Conservation (phyloP, 140 eudicot genomes). For the Oenanthe javanica region DNA sequence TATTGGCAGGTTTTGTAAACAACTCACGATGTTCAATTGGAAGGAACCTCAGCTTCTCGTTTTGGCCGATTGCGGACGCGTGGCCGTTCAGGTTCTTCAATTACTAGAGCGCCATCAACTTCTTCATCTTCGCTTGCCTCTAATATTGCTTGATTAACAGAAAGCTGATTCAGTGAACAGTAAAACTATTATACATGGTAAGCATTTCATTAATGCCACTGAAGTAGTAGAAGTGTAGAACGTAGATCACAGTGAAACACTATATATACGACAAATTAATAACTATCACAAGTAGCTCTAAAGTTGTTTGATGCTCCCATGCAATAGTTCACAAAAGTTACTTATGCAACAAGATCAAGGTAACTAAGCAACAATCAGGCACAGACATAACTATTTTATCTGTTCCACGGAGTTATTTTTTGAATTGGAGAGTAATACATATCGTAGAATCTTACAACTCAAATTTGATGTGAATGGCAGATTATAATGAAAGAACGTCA, state of each 20-base stretch:
- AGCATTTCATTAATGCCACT: background rate
- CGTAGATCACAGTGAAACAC: too few relatives aligned
- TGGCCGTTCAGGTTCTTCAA: conserved; percentile 40
- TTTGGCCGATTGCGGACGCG: conserved; percentile 81
- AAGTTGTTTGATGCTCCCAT: background rate
- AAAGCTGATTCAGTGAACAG: conserved; percentile 44
- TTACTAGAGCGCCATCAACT: conserved; percentile 10
- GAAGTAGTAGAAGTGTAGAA: background rate
- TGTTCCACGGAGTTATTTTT: background rate
- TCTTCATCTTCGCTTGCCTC: conserved; percentile 46
- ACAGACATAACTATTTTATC: background rate
- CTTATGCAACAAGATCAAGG: too few relatives aligned
- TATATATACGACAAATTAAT: background rate
- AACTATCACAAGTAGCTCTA: background rate
- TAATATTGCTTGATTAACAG: conserved; percentile 56
- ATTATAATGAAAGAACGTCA: background rate
- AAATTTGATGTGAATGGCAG: background rate
- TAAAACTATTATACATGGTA: background rate
- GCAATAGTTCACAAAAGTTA: too few relatives aligned
- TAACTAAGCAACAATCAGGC: background rate
- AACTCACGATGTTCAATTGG: conserved; percentile 17
- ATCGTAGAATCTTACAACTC: background rate
- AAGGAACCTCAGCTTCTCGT: conserved; percentile 62
- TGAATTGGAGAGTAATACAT: too few relatives aligned
- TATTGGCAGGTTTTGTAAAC: too few relatives aligned